phyloP scores from a whole-genome alignment of 2,329 filamentous ascomycete species.

The Aspergillus novoparasiticus region DNA sequence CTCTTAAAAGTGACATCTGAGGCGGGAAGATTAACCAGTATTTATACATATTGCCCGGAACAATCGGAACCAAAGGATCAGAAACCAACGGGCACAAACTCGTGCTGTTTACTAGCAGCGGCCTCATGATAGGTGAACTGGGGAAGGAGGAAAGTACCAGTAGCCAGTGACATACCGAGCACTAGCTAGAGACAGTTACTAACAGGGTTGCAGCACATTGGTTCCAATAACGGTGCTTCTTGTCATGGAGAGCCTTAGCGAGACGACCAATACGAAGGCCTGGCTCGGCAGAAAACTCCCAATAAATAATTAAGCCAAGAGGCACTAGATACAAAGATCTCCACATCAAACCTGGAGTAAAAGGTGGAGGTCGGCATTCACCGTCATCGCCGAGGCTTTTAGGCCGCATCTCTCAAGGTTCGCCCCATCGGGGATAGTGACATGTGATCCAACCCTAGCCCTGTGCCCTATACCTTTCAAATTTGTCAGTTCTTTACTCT shows the following conservation, averaged over 20 bases:
- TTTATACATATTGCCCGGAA: not conserved
- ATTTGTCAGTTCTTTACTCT: not conserved
- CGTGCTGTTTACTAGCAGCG: not conserved
- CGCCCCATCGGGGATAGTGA: conserved; percentile 8
- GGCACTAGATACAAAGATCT: not conserved
- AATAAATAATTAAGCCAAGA: not conserved
- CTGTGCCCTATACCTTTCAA: not conserved
- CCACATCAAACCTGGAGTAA: not conserved
- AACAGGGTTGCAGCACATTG: not conserved
- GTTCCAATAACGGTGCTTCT: not conserved
- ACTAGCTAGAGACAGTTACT: not conserved
- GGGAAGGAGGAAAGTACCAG: not conserved
- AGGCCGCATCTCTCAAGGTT: conserved; percentile 7
- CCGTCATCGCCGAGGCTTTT: not conserved
- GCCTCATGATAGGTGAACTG: not conserved
- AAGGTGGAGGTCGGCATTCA: not conserved
- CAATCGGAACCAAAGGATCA: not conserved
- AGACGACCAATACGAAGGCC: conserved; percentile 4
- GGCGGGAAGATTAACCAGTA: not conserved
- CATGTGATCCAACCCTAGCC: not conserved
- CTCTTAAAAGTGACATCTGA: not conserved
- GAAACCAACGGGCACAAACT: not conserved
- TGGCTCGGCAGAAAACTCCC: conserved; percentile 6
- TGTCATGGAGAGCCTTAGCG: conserved; percentile 4
- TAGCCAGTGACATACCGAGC: not conserved